These are phyloP conservation scores for Melanomma pulvis-pyrius DNA, from an alignment of 495 filamentous ascomycete species.

Conservation along the genomic window DNA sequence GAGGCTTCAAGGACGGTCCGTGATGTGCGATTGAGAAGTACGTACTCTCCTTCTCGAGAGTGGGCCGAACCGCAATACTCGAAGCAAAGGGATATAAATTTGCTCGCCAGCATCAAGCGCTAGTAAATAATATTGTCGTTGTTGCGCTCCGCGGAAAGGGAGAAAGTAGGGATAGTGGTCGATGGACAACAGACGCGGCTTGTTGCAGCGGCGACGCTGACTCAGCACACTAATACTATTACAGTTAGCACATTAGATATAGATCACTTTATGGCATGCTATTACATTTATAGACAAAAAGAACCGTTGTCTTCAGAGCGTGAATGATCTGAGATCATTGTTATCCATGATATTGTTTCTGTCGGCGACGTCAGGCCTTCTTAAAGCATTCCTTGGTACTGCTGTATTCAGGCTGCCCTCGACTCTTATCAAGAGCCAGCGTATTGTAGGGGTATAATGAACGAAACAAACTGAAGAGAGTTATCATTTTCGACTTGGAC, in stretches of 20 bases:
- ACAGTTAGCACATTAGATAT: neutral
- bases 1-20: neutral
- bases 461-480: too few relatives aligned
- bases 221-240: neutral
- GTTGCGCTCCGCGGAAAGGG: neutral
- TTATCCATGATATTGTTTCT: too few relatives aligned
- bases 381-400: too few relatives aligned
- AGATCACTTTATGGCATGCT: neutral
- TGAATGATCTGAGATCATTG: too few relatives aligned
- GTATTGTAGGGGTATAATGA: too few relatives aligned
- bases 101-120: neutral
- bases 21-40: neutral
- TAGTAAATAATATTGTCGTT: neutral
- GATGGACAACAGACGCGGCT: slow-evolving; percentile 1
- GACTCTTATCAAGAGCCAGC: too few relatives aligned
- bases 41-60: neutral
- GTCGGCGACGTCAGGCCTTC: too few relatives aligned
- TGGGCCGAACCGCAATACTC: neutral
- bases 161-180: slow-evolving; percentile 3
- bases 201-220: neutral
- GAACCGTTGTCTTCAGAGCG: too few relatives aligned
- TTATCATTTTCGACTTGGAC: too few relatives aligned
- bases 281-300: too few relatives aligned
- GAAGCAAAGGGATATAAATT: neutral
- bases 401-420: too few relatives aligned